Conservation (phyloP, 495 filamentous ascomycete genomes). For the Penicillium simplicissimum region DNA sequence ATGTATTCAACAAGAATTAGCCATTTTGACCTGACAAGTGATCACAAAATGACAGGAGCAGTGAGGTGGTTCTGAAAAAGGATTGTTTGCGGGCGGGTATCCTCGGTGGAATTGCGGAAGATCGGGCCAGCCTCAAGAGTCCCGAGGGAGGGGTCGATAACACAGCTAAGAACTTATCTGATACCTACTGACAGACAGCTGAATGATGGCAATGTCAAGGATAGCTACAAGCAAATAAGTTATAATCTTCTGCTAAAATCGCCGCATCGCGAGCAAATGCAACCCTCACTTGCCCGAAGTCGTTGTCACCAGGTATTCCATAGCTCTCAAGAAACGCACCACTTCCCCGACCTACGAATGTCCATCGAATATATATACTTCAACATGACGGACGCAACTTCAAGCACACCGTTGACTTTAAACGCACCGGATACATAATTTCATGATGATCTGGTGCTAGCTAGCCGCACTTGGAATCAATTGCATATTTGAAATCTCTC, state of each 20-base stretch:
- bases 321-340: too few species aligned
- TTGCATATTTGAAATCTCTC: neutral
- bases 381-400: neutral
- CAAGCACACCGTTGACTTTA: neutral
- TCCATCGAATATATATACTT: neutral
- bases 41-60: neutral
- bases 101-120: constrained; percentile 29
- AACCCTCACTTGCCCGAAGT: too few species aligned
- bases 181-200: neutral
- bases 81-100: constrained; percentile 15
- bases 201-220: too few species aligned
- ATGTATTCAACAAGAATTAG: neutral
- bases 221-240: neutral
- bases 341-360: too few species aligned
- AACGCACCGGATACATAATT: neutral
- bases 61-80: neutral
- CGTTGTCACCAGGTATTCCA: too few species aligned
- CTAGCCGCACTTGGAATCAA: neutral
- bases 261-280: neutral
- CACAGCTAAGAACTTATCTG: neutral
- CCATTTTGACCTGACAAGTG: neutral
- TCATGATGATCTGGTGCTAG: neutral
- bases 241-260: neutral
- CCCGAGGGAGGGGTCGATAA: constrained; percentile 15
- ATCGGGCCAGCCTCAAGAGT: constrained; percentile 11